phyloP scores from a whole-genome alignment of 164 flowering plant species.

The Paratinospora sagittata region DNA sequence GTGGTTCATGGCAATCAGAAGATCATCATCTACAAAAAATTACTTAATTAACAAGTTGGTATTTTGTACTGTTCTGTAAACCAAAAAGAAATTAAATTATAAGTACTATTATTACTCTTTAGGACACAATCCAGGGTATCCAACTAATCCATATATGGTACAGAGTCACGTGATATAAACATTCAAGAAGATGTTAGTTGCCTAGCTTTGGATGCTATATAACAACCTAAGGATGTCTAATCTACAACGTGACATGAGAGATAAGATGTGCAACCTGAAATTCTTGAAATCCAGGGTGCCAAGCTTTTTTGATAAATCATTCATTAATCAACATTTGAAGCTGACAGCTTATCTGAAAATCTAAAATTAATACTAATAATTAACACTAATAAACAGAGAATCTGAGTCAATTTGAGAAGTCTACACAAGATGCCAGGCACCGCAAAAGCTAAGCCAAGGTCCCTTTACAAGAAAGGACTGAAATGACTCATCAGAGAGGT shows the following conservation, averaged over 20 bases:
- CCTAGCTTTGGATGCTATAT: background rate
- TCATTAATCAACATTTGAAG: background rate
- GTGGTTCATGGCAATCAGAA: background rate
- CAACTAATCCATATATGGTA: background rate
- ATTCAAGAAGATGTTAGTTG: no score
- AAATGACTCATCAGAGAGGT: no score
- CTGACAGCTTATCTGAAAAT: background rate
- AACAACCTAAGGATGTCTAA: background rate
- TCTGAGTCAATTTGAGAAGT: background rate
- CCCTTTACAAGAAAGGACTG: no score
- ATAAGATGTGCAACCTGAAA: conserved; percentile 3
- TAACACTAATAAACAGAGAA: background rate
- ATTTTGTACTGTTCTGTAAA: no score
- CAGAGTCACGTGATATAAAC: background rate
- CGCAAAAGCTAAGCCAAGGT: no score
- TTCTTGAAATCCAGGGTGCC: background rate
- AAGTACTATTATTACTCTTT: background rate
- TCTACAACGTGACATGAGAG: background rate
- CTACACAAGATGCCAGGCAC: background rate
- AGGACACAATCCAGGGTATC: background rate
- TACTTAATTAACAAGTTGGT: no score
- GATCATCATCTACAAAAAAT: background rate
- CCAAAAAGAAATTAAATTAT: no score
- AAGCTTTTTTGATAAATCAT: background rate
- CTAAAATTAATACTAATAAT: no score